phyloP scores from a whole-genome alignment of 1,139 yeast species.

The Diutina siamensis region DNA sequence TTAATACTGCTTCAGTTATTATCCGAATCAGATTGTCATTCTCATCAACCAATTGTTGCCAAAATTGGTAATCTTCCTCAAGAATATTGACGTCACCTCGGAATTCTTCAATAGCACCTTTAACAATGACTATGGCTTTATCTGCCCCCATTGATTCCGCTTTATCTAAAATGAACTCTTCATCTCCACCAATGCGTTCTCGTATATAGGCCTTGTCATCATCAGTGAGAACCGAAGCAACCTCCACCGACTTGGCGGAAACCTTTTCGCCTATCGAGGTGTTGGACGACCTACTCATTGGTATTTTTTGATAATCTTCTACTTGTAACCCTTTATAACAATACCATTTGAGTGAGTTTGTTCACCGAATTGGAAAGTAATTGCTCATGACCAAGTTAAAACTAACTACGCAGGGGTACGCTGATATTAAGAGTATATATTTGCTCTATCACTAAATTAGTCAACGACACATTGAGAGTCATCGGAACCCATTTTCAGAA shows the following conservation, averaged over 20 bases:
- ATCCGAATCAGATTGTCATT: conserved; percentile 10
- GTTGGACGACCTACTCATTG: no score
- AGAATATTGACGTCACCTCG: conserved; percentile 31
- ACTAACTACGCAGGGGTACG: no score
- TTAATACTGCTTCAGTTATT: conserved; percentile 16
- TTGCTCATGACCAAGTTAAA: not conserved
- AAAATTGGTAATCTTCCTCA: conserved; percentile 23
- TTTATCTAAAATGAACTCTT: conserved; percentile 19
- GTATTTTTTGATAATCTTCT: no score
- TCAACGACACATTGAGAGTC: conserved; percentile 29
- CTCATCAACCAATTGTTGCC: conserved; percentile 20
- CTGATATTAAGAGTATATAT: no score
- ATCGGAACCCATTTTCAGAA: conserved; percentile 33
- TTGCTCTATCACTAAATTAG: no score
- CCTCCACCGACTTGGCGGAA: not conserved
- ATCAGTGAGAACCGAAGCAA: not conserved
- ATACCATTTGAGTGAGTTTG: not conserved
- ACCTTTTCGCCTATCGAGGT: no score
- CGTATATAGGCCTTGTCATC: not conserved
- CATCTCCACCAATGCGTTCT: not conserved
- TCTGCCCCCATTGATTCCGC: conserved; percentile 15
- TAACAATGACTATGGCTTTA: conserved; percentile 22
- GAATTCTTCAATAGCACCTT: conserved; percentile 30
- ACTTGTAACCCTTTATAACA: no score
- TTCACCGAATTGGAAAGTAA: not conserved